Evolutionary conservation across 768 basidiomycete genomes (phyloP).

Genomic region (Pulveroboletus frians): DNA sequence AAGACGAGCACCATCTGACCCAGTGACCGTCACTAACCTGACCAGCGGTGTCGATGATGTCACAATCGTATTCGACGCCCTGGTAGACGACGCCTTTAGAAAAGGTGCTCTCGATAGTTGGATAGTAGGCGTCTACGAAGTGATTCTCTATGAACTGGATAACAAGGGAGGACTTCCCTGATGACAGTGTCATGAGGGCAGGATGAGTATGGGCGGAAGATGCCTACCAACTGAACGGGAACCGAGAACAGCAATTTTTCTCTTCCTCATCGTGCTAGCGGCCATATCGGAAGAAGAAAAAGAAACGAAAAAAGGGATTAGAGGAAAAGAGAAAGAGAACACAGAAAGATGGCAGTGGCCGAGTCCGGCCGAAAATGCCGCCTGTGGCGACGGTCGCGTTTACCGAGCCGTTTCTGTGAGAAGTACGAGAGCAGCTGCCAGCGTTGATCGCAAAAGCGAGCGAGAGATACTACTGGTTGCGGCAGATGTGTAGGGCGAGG

Average conservation of each 20-base stretch:
- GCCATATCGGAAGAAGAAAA: constrained; percentile 23
- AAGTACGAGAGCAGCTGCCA: constrained; percentile 14
- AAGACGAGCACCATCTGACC: constrained; percentile 1
- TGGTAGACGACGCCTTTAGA: constrained; percentile 82
- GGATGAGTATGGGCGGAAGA: background rate
- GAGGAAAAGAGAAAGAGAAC: constrained; percentile 14
- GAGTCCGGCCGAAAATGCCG: constrained; percentile 17
- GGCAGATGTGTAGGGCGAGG: constrained; percentile 2
- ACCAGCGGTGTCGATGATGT: constrained; percentile 97
- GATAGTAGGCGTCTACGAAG: constrained; percentile 91
- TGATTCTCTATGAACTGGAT: constrained; percentile 91
- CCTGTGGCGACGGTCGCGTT: constrained; percentile 26
- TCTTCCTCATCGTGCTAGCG: constrained; percentile 55
- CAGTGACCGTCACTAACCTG: constrained; percentile 53
- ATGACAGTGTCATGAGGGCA: constrained; percentile 16
- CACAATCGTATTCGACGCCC: constrained; percentile 89
- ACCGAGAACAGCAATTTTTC: constrained; percentile 86
- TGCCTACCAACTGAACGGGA: constrained; percentile 81
- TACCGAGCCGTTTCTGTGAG: constrained; percentile 29
- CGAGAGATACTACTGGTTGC: background rate
- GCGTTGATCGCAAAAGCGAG: constrained; percentile 6
- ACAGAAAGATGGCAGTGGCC: constrained; percentile 11
- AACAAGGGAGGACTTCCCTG: constrained; percentile 92
- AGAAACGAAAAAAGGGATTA: background rate
- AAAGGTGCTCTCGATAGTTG: constrained; percentile 88